Conservation (phyloP, 2,329 filamentous ascomycete species). For the Triangularia verruculosa region DNA sequence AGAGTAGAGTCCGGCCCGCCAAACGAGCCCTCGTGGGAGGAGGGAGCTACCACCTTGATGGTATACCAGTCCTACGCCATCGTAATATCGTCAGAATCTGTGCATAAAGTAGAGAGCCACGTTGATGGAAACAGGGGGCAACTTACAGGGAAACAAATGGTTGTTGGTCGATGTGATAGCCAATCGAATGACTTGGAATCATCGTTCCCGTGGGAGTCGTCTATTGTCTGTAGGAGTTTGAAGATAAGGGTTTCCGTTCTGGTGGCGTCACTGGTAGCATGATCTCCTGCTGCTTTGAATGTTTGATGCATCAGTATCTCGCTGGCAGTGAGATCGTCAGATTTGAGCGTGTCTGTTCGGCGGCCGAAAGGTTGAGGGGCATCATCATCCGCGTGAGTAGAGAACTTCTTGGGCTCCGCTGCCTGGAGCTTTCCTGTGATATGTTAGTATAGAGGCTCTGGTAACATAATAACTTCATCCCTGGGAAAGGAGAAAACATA, state of each 20-base stretch:
- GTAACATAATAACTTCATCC: not conserved
- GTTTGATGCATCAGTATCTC: not conserved
- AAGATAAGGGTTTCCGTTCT: not conserved
- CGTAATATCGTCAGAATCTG: too few species aligned
- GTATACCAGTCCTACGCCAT: not conserved
- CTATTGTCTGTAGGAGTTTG: not conserved
- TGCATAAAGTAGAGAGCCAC: not conserved
- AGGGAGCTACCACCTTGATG: too few species aligned
- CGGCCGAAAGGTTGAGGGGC: not conserved
- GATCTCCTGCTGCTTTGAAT: not conserved
- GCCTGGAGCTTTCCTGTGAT: not conserved
- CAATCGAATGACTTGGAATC: slow-evolving; percentile 6
- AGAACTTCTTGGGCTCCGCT: not conserved
- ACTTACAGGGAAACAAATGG: slow-evolving; percentile 10
- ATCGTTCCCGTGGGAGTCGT: not conserved
- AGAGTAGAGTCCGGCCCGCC: too few species aligned
- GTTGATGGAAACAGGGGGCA: not conserved
- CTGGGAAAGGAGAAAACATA: not conserved
- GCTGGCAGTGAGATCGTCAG: not conserved
- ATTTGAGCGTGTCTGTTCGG: not conserved
- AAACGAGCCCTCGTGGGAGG: too few species aligned
- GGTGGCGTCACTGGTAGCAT: too few species aligned
- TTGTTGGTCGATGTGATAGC: slow-evolving; percentile 1
- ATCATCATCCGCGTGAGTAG: not conserved
- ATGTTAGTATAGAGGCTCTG: not conserved